Conservation (phyloP, 192 early-diverging fungal genomes). For the Powellomyces hirtus region DNA sequence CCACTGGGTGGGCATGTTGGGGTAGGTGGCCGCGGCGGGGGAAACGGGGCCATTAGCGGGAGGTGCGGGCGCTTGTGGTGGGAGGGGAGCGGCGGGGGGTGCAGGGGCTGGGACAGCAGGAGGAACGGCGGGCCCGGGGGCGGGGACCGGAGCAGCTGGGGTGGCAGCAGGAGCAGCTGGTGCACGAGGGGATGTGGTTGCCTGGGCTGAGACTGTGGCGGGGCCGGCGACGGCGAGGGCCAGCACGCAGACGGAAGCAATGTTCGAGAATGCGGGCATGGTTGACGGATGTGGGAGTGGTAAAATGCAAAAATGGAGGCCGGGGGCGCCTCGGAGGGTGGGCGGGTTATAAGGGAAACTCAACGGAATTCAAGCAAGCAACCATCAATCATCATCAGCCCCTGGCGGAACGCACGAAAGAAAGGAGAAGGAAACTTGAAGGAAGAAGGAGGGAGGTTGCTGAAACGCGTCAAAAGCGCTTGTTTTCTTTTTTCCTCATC, state of each 20-base stretch:
- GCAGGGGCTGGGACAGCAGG: neutral
- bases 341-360: no score
- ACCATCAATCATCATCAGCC: neutral
- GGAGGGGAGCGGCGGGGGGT: neutral
- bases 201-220: neutral
- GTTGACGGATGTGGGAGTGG: no score
- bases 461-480: neutral
- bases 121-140: neutral
- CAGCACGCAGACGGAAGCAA: neutral
- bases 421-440: neutral
- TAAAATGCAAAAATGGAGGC: no score
- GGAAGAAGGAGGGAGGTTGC: neutral
- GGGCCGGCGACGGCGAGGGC: neutral
- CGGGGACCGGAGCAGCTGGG: neutral
- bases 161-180: neutral
- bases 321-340: no score
- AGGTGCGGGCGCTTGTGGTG: neutral
- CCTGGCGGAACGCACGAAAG: neutral
- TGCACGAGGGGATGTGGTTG: no score
- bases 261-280: no score
- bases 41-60: neutral
- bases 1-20: constrained; percentile 1
- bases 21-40: neutral
- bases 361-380: no score
- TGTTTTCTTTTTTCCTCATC: no score